Conservation (phyloP, 139 green algal species). For the Tetraselmis striata region DNA sequence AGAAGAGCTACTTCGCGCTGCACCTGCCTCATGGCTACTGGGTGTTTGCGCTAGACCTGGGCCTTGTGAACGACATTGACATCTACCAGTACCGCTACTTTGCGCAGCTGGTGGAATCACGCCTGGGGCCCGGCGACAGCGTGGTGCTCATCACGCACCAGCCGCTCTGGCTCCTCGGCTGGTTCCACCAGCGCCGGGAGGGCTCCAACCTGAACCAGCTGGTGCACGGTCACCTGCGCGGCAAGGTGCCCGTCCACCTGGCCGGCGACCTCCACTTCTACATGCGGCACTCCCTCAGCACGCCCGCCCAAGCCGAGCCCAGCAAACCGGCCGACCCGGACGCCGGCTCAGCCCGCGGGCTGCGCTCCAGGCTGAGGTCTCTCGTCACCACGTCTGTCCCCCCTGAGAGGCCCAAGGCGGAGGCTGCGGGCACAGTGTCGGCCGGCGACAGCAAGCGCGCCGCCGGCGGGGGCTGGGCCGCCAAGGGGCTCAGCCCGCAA, state of each 20-base stretch:
- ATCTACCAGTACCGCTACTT: constrained; percentile 82
- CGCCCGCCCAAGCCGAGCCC: background rate
- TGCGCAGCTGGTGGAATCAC: constrained; percentile 72
- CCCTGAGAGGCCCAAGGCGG: no score
- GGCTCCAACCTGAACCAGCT: constrained; percentile 70
- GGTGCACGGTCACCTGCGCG: constrained; percentile 63
- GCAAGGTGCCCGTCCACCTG: constrained; percentile 61
- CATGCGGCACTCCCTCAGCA: constrained; percentile 71
- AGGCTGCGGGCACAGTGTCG: no score
- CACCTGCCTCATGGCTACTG: constrained; percentile 78
- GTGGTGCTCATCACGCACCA: constrained; percentile 84
- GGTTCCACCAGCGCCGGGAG: constrained; percentile 52
- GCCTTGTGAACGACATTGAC: constrained; percentile 72
- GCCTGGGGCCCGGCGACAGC: constrained; percentile 56
- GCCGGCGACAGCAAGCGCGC: background rate
- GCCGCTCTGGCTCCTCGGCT: constrained; percentile 77
- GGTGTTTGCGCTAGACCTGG: constrained; percentile 83
- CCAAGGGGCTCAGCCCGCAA: constrained; percentile 2
- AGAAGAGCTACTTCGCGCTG: constrained; percentile 83
- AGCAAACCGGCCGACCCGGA: background rate
- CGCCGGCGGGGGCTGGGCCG: background rate
- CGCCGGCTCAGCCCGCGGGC: background rate
- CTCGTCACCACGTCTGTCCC: background rate
- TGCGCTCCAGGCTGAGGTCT: background rate
- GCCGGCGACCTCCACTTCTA: constrained; percentile 88